These are phyloP conservation scores for Alternaria sp. DNA, from an alignment of 2,329 filamentous ascomycete species.

Conservation along the genomic window DNA sequence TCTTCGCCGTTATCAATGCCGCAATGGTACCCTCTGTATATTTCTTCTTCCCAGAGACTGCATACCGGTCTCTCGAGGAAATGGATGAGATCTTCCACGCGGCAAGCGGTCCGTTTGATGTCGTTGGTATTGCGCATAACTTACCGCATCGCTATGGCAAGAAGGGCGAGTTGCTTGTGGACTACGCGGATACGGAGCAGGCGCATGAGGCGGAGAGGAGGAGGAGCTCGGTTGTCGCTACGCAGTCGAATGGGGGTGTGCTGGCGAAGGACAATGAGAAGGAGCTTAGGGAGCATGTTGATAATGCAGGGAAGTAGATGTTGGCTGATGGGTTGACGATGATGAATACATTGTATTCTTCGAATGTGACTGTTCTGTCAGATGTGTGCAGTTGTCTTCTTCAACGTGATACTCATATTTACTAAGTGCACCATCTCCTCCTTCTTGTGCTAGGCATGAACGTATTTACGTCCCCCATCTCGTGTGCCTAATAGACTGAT, in stretches of 20 bases:
- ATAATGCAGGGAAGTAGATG: background rate
- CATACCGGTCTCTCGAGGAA: constrained; percentile 52
- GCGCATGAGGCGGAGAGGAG: constrained; percentile 37
- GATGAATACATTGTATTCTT: background rate
- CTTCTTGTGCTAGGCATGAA: background rate
- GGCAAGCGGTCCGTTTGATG: constrained; percentile 56
- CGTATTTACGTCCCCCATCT: background rate
- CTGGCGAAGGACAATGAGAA: constrained; percentile 7
- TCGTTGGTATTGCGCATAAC: constrained; percentile 58
- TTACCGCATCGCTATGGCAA: constrained; percentile 65
- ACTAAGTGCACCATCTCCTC: background rate
- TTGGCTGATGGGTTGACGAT: background rate
- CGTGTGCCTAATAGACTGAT: background rate
- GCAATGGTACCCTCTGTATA: constrained; percentile 64
- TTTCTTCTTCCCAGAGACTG: constrained; percentile 68
- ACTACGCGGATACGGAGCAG: constrained; percentile 54
- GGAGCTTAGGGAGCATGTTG: constrained; percentile 8
- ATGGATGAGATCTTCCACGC: constrained; percentile 69
- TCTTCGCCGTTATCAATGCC: constrained; percentile 64
- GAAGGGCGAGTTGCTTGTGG: constrained; percentile 63
- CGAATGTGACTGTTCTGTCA: background rate
- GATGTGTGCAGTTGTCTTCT: background rate
- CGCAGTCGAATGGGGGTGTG: constrained; percentile 4
- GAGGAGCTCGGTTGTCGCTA: constrained; percentile 35
- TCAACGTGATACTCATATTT: background rate